These are phyloP conservation scores for Musa acuminata DNA, from an alignment of 176 grass and related monocot genomes.

Conservation along the genomic window DNA sequence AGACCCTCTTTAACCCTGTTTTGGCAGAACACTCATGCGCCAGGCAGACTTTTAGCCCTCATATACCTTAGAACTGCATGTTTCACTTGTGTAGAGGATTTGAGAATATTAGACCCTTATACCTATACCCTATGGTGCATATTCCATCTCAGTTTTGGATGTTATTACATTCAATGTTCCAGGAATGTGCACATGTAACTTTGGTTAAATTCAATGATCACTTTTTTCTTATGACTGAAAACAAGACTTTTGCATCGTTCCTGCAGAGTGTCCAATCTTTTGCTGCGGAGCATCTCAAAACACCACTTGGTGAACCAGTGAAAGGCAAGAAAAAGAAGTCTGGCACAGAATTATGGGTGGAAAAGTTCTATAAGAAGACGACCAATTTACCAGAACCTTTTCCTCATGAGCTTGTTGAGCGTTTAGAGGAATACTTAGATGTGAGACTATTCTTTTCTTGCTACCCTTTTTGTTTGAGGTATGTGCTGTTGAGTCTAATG, in stretches of 20 bases:
- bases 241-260: constrained; percentile 10
- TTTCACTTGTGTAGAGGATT: neutral
- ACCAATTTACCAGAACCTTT: constrained; percentile 78
- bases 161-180: no score
- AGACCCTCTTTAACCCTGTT: no score
- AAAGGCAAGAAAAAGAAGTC: constrained; percentile 96
- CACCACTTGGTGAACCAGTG: constrained; percentile 83
- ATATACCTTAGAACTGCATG: neutral
- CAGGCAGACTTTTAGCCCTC: neutral
- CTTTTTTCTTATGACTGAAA: neutral
- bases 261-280: constrained; percentile 84
- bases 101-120: no score
- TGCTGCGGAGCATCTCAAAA: constrained; percentile 89
- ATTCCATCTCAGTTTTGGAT: no score
- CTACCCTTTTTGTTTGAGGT: neutral
- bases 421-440: constrained; percentile 83
- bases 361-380: constrained; percentile 97
- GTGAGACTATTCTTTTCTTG: constrained; percentile 41
- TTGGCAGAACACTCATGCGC: neutral
- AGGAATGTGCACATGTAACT: no score
- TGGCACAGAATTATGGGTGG: constrained; percentile 75
- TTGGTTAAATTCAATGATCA: no score
- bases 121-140: no score
- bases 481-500: constrained; percentile 22
- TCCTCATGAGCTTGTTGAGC: constrained; percentile 81